A percentile compares a stretch with the other conserved stretches of the same genome.
Evolutionary conservation across 2,329 filamentous ascomycete species (phyloP).

Genomic region (Chaetoscypha palmicola): DNA sequence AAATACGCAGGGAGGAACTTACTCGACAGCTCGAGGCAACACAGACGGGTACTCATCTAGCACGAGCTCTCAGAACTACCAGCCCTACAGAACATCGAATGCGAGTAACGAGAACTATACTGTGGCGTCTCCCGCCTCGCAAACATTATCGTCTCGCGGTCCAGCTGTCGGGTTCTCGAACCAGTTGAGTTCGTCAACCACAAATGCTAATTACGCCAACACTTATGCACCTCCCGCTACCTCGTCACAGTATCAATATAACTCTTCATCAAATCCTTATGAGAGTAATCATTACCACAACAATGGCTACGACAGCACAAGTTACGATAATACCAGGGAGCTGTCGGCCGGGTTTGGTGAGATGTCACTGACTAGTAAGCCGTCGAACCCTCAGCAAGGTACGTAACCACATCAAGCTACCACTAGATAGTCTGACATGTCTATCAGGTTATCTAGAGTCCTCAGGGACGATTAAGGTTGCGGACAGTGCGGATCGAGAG

Average conservation of each 20-base stretch:
- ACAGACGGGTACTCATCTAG: background rate
- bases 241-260: background rate
- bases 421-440: background rate
- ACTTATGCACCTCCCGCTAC: background rate
- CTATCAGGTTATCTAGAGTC: slow-evolving; percentile 1
- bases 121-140: background rate
- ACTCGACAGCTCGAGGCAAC: background rate
- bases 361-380: background rate
- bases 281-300: background rate
- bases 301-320: background rate
- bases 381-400: background rate
- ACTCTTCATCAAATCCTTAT: too few species aligned
- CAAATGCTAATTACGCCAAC: background rate
- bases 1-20: background rate
- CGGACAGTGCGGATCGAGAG: slow-evolving; percentile 9
- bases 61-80: background rate
- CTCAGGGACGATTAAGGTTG: slow-evolving; percentile 3
- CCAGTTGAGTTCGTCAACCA: background rate
- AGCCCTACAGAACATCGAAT: background rate
- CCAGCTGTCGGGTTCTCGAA: background rate
- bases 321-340: background rate
- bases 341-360: background rate
- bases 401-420: background rate
- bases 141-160: background rate
- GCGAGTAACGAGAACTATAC: background rate